Evolutionary conservation across 2,329 filamentous ascomycete genomes (phyloP).

Genomic region (Plenodomus biglobosus): DNA sequence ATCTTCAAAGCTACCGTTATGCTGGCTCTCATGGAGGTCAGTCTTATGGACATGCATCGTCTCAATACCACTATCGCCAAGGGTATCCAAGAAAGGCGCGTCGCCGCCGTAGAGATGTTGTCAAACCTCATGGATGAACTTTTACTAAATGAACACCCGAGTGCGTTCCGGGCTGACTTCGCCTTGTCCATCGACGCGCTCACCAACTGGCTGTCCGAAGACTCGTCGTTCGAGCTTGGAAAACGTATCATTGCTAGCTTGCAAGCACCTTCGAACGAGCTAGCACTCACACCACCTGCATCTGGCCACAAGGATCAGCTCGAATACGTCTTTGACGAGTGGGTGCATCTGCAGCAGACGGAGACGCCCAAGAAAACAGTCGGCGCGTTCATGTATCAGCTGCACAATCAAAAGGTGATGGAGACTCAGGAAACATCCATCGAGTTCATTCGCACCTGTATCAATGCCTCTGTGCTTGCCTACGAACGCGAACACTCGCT

Average conservation of each 20-base stretch:
- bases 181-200: slow-evolving; percentile 78
- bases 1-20: slow-evolving; percentile 65
- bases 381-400: slow-evolving; percentile 77
- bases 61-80: slow-evolving; percentile 68
- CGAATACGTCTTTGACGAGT: slow-evolving; percentile 95
- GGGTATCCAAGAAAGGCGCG: slow-evolving; percentile 69
- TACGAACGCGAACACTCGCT: slow-evolving; percentile 71
- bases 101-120: slow-evolving; percentile 76
- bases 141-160: slow-evolving; percentile 74
- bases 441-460: slow-evolving; percentile 75
- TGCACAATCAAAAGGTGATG: slow-evolving; percentile 74
- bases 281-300: slow-evolving; percentile 57
- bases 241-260: slow-evolving; percentile 71
- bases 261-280: slow-evolving; percentile 59
- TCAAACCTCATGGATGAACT: slow-evolving; percentile 76
- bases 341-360: slow-evolving; percentile 80
- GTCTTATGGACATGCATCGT: slow-evolving; percentile 61
- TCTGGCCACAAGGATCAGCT: slow-evolving; percentile 74
- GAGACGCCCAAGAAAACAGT: slow-evolving; percentile 72
- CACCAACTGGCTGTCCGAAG: slow-evolving; percentile 77
- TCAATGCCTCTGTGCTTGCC: slow-evolving; percentile 75
- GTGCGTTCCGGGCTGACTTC: slow-evolving; percentile 82
- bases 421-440: slow-evolving; percentile 74
- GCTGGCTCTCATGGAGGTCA: slow-evolving; percentile 60
- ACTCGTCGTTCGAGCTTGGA: slow-evolving; percentile 65